phyloP scores from a whole-genome alignment of 2,329 filamentous ascomycete species.

The Hypoxylon sp. region DNA sequence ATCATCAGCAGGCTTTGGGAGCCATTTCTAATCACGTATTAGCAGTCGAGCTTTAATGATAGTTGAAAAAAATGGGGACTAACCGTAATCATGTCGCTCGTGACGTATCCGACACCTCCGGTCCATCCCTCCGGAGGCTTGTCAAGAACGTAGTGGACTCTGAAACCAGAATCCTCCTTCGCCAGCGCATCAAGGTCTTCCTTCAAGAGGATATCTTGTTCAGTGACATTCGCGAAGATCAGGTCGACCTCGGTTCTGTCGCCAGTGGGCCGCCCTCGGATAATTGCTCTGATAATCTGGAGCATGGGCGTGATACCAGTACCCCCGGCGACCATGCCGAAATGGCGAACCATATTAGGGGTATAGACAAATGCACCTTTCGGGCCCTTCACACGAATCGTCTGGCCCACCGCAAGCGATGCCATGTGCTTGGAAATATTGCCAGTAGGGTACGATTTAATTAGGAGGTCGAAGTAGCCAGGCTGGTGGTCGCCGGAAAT shows the following conservation, averaged over 20 bases:
- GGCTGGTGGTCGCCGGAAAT: slow-evolving; percentile 90
- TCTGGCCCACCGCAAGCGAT: slow-evolving; percentile 83
- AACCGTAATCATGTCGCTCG: slow-evolving; percentile 93
- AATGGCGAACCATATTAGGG: slow-evolving; percentile 94
- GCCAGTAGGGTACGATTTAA: slow-evolving; percentile 97
- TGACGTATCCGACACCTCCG: slow-evolving; percentile 95
- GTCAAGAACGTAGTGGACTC: slow-evolving; percentile 95
- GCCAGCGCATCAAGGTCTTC: slow-evolving; percentile 88
- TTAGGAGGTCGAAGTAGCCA: slow-evolving; percentile 94
- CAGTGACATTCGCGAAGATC: slow-evolving; percentile 96
- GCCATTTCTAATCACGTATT: slow-evolving; percentile 71
- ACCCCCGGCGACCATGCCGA: slow-evolving; percentile 98
- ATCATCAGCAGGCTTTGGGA: slow-evolving; percentile 85
- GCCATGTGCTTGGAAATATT: slow-evolving; percentile 97
- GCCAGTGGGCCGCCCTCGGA: slow-evolving; percentile 80
- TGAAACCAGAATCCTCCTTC: slow-evolving; percentile 82
- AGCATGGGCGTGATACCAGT: slow-evolving; percentile 99
- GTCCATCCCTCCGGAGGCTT: slow-evolving; percentile 93
- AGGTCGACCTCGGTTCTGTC: slow-evolving; percentile 92
- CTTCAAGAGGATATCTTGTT: slow-evolving; percentile 91
- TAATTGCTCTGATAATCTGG: slow-evolving; percentile 92
- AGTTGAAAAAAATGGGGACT: slow-evolving; percentile 43
- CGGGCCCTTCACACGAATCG: slow-evolving; percentile 90
- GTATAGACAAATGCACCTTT: slow-evolving; percentile 99
- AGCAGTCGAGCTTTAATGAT: slow-evolving; percentile 34